A percentile compares a stretch with the other conserved stretches of the same genome.
Conservation (phyloP, 2,329 filamentous ascomycete species). For the Penicillium sp. region DNA sequence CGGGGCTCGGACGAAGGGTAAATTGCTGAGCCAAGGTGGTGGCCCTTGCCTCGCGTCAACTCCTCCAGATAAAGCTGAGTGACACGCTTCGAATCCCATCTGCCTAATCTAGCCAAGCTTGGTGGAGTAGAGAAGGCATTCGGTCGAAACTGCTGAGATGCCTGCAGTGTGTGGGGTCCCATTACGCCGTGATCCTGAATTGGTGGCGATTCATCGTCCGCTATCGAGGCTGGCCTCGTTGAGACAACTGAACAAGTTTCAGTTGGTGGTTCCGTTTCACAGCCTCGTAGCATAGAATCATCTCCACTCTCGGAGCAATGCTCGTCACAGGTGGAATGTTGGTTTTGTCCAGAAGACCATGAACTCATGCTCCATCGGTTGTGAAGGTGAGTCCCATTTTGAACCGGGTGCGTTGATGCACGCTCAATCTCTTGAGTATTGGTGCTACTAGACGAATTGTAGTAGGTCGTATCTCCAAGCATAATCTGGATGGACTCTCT, state of each 20-base stretch:
- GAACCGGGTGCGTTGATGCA: constrained; percentile 19
- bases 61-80: constrained; percentile 56
- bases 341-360: constrained; percentile 42
- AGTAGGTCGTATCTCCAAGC: constrained; percentile 47
- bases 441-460: constrained; percentile 31
- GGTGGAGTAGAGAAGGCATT: constrained; percentile 50
- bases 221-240: constrained; percentile 39
- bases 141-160: constrained; percentile 37
- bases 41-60: constrained; percentile 36
- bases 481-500: constrained; percentile 57
- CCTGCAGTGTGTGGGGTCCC: constrained; percentile 39
- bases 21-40: constrained; percentile 18
- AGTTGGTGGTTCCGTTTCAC: constrained; percentile 29
- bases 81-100: constrained; percentile 55
- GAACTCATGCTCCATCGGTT: constrained; percentile 47
- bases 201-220: constrained; percentile 20
- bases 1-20: constrained; percentile 24
- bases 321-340: constrained; percentile 32
- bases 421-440: constrained; percentile 31
- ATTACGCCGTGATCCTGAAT: constrained; percentile 35
- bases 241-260: constrained; percentile 37
- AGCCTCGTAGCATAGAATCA: constrained; percentile 26
- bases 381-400: constrained; percentile 18
- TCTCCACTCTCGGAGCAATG: constrained; percentile 39
- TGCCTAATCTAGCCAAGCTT: constrained; percentile 51